Base-by-base conservation (phyloP, 768 basidiomycete genomes). In the Tubosaeta sp. region DNA sequence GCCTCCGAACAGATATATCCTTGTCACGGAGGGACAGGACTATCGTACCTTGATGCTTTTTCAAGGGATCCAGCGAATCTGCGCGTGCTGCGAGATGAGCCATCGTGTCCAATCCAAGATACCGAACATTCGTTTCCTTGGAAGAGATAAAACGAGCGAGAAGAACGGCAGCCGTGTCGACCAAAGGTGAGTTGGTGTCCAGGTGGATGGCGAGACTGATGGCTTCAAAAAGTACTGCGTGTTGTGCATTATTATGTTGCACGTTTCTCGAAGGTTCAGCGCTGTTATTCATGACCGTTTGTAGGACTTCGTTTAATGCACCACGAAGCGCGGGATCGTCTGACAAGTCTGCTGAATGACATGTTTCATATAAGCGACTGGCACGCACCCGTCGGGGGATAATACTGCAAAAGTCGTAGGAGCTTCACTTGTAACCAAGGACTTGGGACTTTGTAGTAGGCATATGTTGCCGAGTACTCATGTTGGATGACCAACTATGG, bases 361-460 rank as follows among this genome's bases (percentile, higher is more conserved):
- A 44, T 45, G 33, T 51, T 46, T 48, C 19, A 46, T 29, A 32
- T 32, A 39, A 38, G 37, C 6, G 47, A 49, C 34, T 29, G 11
- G 14, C 26, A 67, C 82, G 57, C 55, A 94, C 95, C 93, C 53
- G 95, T 86, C 3, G 97, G 91, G 7, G 95, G 86, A 66, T 98
- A 98, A 68, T 97, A 95, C 68, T 98, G 97, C 34, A 99, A 69
- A 14, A 99, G 69, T 22, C 93, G 86, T 13, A 99, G 76, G 3
- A 99, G 80, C 68, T 97, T 97, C 57, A 98, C 92, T 72, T 98
- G 95, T 32, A 97, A 75, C 97, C 95, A 98, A 1, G 95, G 95
- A 22, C 90, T 90, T 19, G 95, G 95, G 2, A 98, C 92, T 72
- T 94, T 93, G 72, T 99, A 99, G 68, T 99, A 99, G 16, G 94